Evolutionary conservation across 2,329 filamentous ascomycete species (phyloP).

Genomic region (Cytospora schulzeri): DNA sequence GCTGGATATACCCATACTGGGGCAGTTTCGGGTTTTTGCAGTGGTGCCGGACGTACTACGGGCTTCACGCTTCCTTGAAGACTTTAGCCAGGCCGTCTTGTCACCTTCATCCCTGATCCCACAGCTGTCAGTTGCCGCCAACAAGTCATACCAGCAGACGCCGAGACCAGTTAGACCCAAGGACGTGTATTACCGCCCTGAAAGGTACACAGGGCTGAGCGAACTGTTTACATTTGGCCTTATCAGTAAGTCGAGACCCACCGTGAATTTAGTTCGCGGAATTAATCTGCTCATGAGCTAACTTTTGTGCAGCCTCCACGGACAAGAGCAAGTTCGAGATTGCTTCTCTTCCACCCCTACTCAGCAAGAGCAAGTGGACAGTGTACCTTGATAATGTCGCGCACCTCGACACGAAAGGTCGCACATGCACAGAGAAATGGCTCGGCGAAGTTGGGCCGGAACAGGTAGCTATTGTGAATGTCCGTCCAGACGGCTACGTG

Average conservation of each 20-base stretch:
- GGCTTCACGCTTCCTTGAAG: constrained; percentile 16
- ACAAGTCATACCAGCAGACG: constrained; percentile 61
- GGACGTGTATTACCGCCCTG: constrained; percentile 67
- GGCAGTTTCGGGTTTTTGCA: constrained; percentile 57
- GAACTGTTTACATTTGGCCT: constrained; percentile 69
- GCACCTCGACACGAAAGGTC: constrained; percentile 54
- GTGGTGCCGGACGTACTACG: constrained; percentile 35
- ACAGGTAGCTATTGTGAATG: constrained; percentile 66
- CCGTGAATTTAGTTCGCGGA: no score
- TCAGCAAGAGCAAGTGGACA: constrained; percentile 69
- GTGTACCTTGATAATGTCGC: constrained; percentile 70
- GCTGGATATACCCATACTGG: constrained; percentile 54
- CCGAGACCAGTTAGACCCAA: constrained; percentile 58
- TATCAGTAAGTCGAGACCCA: constrained; percentile 59
- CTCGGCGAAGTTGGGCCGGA: constrained; percentile 57
- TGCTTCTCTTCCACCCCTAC: constrained; percentile 59
- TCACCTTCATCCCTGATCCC: constrained; percentile 57
- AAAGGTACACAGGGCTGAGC: constrained; percentile 69
- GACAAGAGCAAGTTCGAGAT: constrained; percentile 65
- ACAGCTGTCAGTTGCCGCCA: constrained; percentile 59
- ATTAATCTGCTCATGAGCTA: no score
- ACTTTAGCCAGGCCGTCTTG: constrained; percentile 52
- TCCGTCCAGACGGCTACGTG: constrained; percentile 74
- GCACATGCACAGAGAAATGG: constrained; percentile 68
- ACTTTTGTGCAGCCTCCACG: constrained; percentile 26